These are phyloP conservation scores for Entomortierella chlamydospora DNA, from an alignment of 192 early-diverging fungal species.

Conservation along the genomic window DNA sequence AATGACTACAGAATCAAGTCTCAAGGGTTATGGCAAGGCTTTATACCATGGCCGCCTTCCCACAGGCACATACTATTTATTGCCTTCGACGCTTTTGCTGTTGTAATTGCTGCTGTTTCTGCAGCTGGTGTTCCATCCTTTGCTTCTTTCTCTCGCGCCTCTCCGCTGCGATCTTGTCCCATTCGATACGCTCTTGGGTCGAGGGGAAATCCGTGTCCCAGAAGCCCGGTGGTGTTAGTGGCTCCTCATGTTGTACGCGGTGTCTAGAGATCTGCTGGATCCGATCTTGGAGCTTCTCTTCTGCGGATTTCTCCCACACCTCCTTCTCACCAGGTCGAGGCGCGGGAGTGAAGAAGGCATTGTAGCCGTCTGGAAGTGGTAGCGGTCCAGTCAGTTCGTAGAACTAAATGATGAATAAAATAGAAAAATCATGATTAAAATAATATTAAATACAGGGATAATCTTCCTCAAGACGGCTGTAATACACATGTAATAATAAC, in stretches of 20 bases:
- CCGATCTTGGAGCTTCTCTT: constrained; percentile 33
- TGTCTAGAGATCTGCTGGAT: constrained; percentile 41
- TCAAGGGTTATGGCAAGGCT: no score
- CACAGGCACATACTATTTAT: background rate
- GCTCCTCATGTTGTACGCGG: constrained; percentile 33
- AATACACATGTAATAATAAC: background rate
- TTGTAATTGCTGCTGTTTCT: background rate
- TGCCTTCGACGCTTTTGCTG: background rate
- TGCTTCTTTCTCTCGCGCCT: constrained; percentile 29
- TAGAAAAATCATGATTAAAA: no score
- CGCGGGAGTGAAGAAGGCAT: constrained; percentile 38
- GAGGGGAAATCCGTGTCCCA: constrained; percentile 45
- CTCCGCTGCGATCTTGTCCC: constrained; percentile 40
- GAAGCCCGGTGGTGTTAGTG: constrained; percentile 42
- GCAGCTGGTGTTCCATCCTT: background rate
- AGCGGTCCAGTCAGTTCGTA: constrained; percentile 42
- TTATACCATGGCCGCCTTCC: no score
- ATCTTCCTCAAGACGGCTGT: no score
- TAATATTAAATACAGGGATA: no score
- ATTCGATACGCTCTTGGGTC: constrained; percentile 32
- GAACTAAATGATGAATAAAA: constrained; percentile 16
- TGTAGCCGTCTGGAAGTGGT: constrained; percentile 46
- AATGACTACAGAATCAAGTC: no score
- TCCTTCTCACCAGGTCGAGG: constrained; percentile 44
- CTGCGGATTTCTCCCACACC: constrained; percentile 30